Percentiles rank a stretch among this genome's conserved stretches.
Evolutionary conservation across 305 asterid genomes (phyloP).

Genomic region (Plantago lanceolata): DNA sequence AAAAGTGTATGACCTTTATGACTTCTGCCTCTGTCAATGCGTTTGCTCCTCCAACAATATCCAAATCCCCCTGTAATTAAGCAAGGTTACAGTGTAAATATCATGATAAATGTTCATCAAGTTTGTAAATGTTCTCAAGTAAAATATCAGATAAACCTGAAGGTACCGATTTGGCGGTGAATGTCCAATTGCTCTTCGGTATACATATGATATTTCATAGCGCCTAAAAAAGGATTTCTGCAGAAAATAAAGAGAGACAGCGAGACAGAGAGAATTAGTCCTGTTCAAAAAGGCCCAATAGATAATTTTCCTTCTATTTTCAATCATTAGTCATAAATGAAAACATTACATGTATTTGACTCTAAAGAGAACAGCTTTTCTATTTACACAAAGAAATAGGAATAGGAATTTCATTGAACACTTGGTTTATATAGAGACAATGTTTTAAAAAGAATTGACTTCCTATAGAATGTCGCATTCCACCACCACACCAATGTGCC

Average conservation of each 20-base stretch:
- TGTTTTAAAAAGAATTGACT: no score
- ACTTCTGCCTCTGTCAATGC: slow-evolving; percentile 94
- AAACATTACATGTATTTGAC: no score
- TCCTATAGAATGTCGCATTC: no score
- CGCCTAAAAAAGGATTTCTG: slow-evolving; percentile 86
- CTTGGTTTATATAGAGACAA: no score
- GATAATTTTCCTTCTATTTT: no score
- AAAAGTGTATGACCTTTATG: slow-evolving; percentile 59
- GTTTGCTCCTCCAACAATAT: slow-evolving; percentile 83
- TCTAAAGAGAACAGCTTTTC: no score
- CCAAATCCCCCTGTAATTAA: slow-evolving; percentile 76
- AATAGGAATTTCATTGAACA: no score
- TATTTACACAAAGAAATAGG: no score
- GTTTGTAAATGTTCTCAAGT: slow-evolving; percentile 2
- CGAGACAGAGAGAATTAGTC: no score
- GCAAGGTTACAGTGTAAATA: slow-evolving; percentile 14
- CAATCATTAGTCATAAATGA: no score
- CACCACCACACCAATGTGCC: no score
- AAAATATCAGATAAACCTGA: slow-evolving; percentile 53
- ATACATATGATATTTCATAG: slow-evolving; percentile 77
- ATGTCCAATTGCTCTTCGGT: slow-evolving; percentile 90
- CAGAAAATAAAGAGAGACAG: slow-evolving; percentile 19
- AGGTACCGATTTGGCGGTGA: slow-evolving; percentile 94
- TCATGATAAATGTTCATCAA: slow-evolving; percentile 7
- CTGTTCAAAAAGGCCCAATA: no score